Base-by-base conservation (phyloP, 2,329 filamentous ascomycete genomes). In the Epichloe scottii region DNA sequence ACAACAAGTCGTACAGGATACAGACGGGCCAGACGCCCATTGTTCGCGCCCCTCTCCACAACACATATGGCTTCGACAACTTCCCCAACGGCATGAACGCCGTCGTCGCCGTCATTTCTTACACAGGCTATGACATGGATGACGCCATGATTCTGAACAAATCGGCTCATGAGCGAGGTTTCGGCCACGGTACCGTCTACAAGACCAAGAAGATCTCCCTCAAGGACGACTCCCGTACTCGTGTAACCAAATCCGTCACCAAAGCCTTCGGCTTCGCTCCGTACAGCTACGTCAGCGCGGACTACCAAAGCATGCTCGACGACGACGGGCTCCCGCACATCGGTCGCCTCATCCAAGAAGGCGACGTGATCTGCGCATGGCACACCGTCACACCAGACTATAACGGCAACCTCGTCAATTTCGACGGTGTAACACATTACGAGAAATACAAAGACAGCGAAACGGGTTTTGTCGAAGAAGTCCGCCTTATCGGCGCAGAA, bases 141-240 rank as follows among this genome's bases (percentile, higher is more conserved):
- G 93, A 98, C 71, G 93, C 93, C 65, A 97, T 97, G 91, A 97
- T 98, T 64, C 76, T 98, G 65, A 97, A 97, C 75, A 97, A 97
- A 68, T 95, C 89, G 19, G 84, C 91, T 3, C 89, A 96, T 67
- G 93, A 98, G 69, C 83, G 93, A 59, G 93, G 93, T 14, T 97
- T 98, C 62, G 91, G 89, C 38, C 83, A 97, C 62, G 93, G 93
- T 51, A 94, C 90, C 5, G 89, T 98, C 60, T 98, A 96, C 77
- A 98, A 98, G 74, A 95, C 89, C 8, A 95, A 97, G 71, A 87
- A 94, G 63, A 83, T 93, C 63, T 82, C 86, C 37, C 77, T 97
- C 17, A 86, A 89, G 59, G 89, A 95, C 49, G 87, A 91, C 55
- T 79, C 80, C 38, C 77, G 82, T 57, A 79, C 73, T 26, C 79